Base-by-base conservation (phyloP, 495 filamentous ascomycete species). In the Penicillium nucicola region DNA sequence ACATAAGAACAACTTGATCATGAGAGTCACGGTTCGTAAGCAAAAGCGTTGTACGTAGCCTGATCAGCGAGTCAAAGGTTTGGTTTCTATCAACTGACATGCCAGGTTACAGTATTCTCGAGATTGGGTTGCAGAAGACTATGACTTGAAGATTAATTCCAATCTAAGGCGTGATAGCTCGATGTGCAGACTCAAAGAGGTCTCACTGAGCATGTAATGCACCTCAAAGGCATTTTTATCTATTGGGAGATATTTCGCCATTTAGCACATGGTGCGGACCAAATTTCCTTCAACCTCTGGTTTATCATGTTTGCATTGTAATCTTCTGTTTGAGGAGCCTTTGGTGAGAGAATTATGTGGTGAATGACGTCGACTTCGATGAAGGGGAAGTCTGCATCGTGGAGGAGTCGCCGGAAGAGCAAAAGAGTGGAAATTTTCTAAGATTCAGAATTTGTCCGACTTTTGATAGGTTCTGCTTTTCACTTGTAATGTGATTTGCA, bases 51-150 rank as follows among this genome's bases (percentile, higher is more conserved):
- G 68, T 82, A 1, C 45, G 15, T 9, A 89, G 69, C 0, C 84
- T 83, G 50, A 73, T 52, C 6, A 87, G 55, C 0, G 79, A 75
- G 0, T 68, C 77, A 5, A 84, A 49, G 0, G 56, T 61, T 53
- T 86, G 85, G 20, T 65, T 38, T 1, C 41, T 23, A 57, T 84
- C 82, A 4, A 89, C 58, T 1, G 50, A 37, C 76, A 83, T 83
- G 1, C 74, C 76, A 10, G 70, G 75, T n/a, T n/a, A n/a, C n/a
- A n/a, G 44, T 78, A 81, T 47, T 87, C 72, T 13, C 68, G 66
- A 3, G 72, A 84, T 35, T 66, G 49, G n/a, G 85, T 57, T 0
- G 47, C 17, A 2, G 58, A 53, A 5, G 42, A 30, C 5, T 66
- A 60, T 33, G 22, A 5, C 11, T 57, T 55, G n/a, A 82, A 54